Evolutionary conservation across 2,329 filamentous ascomycete genomes (phyloP).

Genomic region (Zalaria obscura): DNA sequence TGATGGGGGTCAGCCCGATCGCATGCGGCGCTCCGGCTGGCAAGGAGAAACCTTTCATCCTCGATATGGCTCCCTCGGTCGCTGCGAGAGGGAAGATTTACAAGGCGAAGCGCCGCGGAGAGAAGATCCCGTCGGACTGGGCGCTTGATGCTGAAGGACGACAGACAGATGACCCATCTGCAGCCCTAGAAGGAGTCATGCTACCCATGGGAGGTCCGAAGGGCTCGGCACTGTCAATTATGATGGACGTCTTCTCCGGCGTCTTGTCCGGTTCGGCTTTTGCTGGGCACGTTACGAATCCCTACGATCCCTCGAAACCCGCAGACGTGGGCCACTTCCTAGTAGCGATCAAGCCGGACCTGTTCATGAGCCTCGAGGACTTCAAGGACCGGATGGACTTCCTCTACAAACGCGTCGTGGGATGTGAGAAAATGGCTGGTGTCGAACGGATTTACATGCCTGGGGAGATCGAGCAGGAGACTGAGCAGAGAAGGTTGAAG

Average conservation of each 20-base stretch:
- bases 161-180: slow-evolving; percentile 42
- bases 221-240: slow-evolving; percentile 60
- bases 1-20: slow-evolving; percentile 59
- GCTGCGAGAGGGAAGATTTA: slow-evolving; percentile 56
- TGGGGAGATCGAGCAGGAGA: slow-evolving; percentile 41
- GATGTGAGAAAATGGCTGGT: slow-evolving; percentile 36
- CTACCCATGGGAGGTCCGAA: slow-evolving; percentile 76
- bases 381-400: slow-evolving; percentile 37
- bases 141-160: slow-evolving; percentile 55
- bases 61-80: slow-evolving; percentile 56
- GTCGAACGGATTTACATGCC: slow-evolving; percentile 44
- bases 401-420: slow-evolving; percentile 40
- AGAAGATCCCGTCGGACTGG: slow-evolving; percentile 56
- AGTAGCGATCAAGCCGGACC: slow-evolving; percentile 20
- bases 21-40: slow-evolving; percentile 59
- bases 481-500: slow-evolving; percentile 24
- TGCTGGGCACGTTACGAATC: slow-evolving; percentile 61
- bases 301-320: slow-evolving; percentile 49
- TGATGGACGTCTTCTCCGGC: slow-evolving; percentile 84
- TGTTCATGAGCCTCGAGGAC: slow-evolving; percentile 19
- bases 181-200: slow-evolving; percentile 66
- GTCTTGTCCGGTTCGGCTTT: slow-evolving; percentile 65
- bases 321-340: slow-evolving; percentile 23
- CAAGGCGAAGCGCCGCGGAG: slow-evolving; percentile 49
- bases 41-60: slow-evolving; percentile 44